phyloP scores from a whole-genome alignment of 805 yeast species.

The Ogataea nakhonphanomensis region DNA sequence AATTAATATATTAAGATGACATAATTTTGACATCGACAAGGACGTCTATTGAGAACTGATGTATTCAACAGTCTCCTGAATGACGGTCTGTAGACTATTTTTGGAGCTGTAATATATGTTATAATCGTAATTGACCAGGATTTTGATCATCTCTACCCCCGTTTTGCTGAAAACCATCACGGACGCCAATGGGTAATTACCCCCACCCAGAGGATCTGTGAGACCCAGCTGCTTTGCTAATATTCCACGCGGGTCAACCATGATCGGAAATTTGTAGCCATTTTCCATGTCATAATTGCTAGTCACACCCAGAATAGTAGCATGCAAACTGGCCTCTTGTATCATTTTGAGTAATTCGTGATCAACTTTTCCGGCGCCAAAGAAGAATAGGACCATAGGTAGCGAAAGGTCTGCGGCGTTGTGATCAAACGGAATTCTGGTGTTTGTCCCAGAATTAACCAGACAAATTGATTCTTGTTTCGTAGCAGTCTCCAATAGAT shows the following conservation, averaged over 20 bases:
- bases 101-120: conserved; percentile 17
- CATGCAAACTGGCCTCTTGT: conserved; percentile 1
- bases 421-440: neutral
- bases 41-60: conserved; percentile 5
- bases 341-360: conserved; percentile 13
- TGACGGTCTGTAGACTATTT: conserved; percentile 17
- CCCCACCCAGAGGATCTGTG: conserved; percentile 37
- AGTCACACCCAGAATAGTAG: conserved; percentile 23
- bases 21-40: neutral
- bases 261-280: conserved; percentile 24
- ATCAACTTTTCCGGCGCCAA: conserved; percentile 18
- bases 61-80: conserved; percentile 17
- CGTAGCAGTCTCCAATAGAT: conserved; percentile 9
- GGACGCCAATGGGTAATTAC: conserved; percentile 31
- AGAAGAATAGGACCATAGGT: conserved; percentile 15
- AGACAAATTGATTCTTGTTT: conserved; percentile 3
- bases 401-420: conserved; percentile 3
- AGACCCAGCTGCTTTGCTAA: conserved; percentile 24
- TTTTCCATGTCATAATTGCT: conserved; percentile 17
- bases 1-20: too few relatives aligned
- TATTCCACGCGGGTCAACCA: conserved; percentile 28
- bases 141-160: conserved; percentile 23
- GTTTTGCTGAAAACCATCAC: conserved; percentile 25
- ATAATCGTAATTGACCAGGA: conserved; percentile 28
- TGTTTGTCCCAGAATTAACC: conserved; percentile 3